A percentile compares a stretch with the other conserved stretches of the same genome.
Conservation (phyloP, 805 yeast genomes). For the Suhomyces canberraensis region DNA sequence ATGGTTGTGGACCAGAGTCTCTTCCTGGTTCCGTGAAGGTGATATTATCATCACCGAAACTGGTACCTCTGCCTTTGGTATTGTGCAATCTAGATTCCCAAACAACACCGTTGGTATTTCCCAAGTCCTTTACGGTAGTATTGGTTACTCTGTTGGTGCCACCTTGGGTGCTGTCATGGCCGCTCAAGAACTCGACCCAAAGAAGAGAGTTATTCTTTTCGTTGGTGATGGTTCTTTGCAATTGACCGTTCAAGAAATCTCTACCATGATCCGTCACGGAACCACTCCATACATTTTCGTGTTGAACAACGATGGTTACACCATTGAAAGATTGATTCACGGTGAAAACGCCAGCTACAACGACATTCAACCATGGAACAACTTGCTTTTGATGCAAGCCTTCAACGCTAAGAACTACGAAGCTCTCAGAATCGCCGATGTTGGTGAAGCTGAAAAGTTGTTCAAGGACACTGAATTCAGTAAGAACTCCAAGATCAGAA, state of each 20-base stretch:
- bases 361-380: slow-evolving; percentile 68
- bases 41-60: slow-evolving; percentile 70
- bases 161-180: slow-evolving; percentile 68
- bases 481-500: slow-evolving; percentile 56
- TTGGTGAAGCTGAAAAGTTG: slow-evolving; percentile 56
- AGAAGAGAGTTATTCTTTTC: slow-evolving; percentile 61
- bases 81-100: slow-evolving; percentile 64
- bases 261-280: slow-evolving; percentile 65
- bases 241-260: slow-evolving; percentile 70
- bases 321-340: slow-evolving; percentile 72
- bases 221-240: slow-evolving; percentile 78
- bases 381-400: slow-evolving; percentile 51
- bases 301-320: slow-evolving; percentile 70
- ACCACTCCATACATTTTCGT: slow-evolving; percentile 67
- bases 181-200: slow-evolving; percentile 58
- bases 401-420: slow-evolving; percentile 62
- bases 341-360: slow-evolving; percentile 65
- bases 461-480: slow-evolving; percentile 47
- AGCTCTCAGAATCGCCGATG: slow-evolving; percentile 49
- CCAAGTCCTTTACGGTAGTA: slow-evolving; percentile 75
- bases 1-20: slow-evolving; percentile 65
- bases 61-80: slow-evolving; percentile 75
- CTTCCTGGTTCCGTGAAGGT: slow-evolving; percentile 61
- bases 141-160: slow-evolving; percentile 69
- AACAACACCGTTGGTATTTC: slow-evolving; percentile 60